Base-by-base conservation (phyloP, 2,329 filamentous ascomycete species). In the Fusarium vanettenii region DNA sequence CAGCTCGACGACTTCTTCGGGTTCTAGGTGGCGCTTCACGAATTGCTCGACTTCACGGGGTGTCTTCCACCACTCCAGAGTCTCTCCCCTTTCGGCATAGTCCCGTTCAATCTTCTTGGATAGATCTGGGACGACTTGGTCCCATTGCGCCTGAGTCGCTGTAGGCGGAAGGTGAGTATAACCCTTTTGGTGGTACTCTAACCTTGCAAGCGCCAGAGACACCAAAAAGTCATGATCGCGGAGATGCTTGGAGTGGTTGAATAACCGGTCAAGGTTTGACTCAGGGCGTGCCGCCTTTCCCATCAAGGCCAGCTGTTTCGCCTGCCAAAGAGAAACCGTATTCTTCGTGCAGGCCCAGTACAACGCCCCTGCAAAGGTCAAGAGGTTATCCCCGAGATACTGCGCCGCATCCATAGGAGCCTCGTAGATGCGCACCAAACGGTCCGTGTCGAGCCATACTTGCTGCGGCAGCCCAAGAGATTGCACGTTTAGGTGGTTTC, bases 341-440 rank as follows among this genome's bases (percentile, higher is more conserved):
- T 76, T 70, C 31, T 67, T 69, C 5, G 67, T 72, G 33, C 72
- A 75, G 5, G 76, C 76, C 78, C 78, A 79, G 37, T 79, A 79
- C 0, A 79, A n/a, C 1, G 76, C 73, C 10, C 75, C 76, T 0
- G 76, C 68, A 18, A 79, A 67, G 4, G 78, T 79, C 37, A 59
- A 73, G 10, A 79, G 59, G 0, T 75, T 72, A 4, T 79, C 70
- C 0, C 77, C 76, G 13, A 79, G 75, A 11, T 73, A 79, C 6
- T 68, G 76, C 4, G 60, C 56, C 4, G 72, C 72, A 41, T 79
- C 74, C 5, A 68, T 41, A 1, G 77, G 77, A 4, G 69, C 48
- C 16, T 79, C 76, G 25, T 76, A 79, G 9, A 78, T 76, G 3
- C 77, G 76, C 31, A 71, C 69, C 10, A 79, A 33, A 20, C 68